Conservation (phyloP, 1,284 basidiomycete species). For the Puccinia novopanici region DNA sequence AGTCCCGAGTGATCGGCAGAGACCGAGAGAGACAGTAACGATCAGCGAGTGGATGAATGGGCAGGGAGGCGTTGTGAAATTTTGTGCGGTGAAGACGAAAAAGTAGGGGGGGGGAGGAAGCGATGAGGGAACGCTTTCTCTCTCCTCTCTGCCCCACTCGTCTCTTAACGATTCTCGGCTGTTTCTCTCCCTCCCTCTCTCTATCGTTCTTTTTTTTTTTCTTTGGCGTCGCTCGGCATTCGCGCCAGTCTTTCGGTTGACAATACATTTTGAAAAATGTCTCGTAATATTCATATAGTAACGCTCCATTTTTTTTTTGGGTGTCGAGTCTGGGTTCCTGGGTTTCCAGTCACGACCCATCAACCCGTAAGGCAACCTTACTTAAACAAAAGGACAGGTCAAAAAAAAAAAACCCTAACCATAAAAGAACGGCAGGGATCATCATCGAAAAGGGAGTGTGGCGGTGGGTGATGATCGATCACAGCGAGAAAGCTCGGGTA, state of each 20-base stretch:
- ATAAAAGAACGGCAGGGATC: background rate
- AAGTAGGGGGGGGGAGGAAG: background rate
- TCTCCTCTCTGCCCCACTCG: background rate
- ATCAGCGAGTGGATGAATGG: constrained; percentile 5
- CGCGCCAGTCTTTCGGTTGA: too few species aligned
- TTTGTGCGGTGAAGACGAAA: too few species aligned
- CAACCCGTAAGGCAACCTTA: background rate
- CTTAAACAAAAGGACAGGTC: too few species aligned
- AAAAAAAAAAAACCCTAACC: background rate
- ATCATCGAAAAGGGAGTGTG: too few species aligned
- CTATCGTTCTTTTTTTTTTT: constrained; percentile 5
- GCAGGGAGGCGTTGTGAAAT: background rate
- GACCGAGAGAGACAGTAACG: constrained; percentile 12
- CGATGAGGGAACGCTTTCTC: background rate
- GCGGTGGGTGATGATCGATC: too few species aligned
- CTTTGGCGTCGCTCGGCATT: background rate
- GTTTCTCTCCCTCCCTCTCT: constrained; percentile 23
- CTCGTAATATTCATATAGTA: background rate
- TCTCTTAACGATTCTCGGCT: background rate
- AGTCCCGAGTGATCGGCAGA: background rate
- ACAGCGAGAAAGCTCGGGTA: too few species aligned
- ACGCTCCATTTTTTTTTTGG: background rate
- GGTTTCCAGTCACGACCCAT: background rate
- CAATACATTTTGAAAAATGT: too few species aligned
- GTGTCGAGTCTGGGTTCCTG: background rate